These are phyloP conservation scores for Candida bentonensis DNA, from an alignment of 805 yeast genomes.

Conservation along the genomic window DNA sequence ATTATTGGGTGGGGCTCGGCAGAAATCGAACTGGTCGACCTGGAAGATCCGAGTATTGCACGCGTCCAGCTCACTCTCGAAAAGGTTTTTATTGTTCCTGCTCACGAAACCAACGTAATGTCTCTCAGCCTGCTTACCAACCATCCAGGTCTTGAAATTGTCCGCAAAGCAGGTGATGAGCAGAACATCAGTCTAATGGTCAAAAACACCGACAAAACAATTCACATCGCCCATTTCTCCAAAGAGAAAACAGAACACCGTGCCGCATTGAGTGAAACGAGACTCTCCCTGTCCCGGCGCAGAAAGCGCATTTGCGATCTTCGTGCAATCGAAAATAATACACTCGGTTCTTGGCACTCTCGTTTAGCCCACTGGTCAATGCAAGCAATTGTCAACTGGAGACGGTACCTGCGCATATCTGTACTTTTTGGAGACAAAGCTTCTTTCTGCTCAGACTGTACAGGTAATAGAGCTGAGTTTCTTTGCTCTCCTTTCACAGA, in stretches of 20 bases:
- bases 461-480: too few relatives aligned
- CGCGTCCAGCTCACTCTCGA: not conserved
- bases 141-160: slow-evolving; percentile 9
- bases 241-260: too few relatives aligned
- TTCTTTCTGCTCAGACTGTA: too few relatives aligned
- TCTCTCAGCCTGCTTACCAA: slow-evolving; percentile 19
- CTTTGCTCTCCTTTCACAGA: too few relatives aligned
- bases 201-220: too few relatives aligned
- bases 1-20: not conserved
- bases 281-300: not conserved
- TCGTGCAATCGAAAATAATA: not conserved
- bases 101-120: not conserved
- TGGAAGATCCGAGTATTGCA: not conserved
- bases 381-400: not conserved
- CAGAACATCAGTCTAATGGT: too few relatives aligned
- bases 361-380: not conserved
- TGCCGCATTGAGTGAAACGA: not conserved
- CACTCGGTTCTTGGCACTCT: not conserved
- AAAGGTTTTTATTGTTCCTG: not conserved
- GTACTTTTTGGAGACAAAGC: too few relatives aligned
- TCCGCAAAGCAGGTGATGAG: too few relatives aligned
- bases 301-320: not conserved
- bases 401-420: not conserved
- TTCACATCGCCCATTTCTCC: too few relatives aligned
- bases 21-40: not conserved